Base-by-base conservation (phyloP, 2,329 filamentous ascomycete genomes). In the Scortechinia acanthostroma region DNA sequence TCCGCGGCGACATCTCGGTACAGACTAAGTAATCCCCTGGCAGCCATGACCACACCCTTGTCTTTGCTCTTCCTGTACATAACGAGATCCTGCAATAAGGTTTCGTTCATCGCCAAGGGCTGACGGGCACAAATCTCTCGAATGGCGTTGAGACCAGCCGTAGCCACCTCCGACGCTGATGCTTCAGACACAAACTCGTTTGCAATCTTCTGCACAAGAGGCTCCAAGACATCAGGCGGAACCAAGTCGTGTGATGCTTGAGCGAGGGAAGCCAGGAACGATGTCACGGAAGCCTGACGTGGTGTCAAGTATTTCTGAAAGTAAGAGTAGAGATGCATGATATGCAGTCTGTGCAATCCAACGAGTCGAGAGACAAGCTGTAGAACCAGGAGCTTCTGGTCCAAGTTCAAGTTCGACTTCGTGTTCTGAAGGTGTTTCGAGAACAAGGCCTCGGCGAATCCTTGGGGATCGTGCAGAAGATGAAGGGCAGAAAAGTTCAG, bases 11-110 rank as follows among this genome's bases (percentile, higher is more conserved):
- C 86, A 58, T 97, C 91, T 53, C 93, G 76, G 69, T 95, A 98
- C 4, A 98, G 73, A 20, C 88, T 89, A 35, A 98, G 71, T 4
- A 98, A 71, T 51, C 93, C 91, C 62, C 93, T 91, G 14, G 91
- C 90, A 4, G 93, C 93, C 93, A 98, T 97, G 78, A 95, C 91
- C n/a, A 93, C 88, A 48, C 91, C 91, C 71, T 97, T 98, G 59
- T 98, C 93, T 61, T 98, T 98, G 59, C 88, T 95, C 71, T 94
- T 95, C 49, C 88, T 80, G 66, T 98, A 97, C 70, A 93, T 86
- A 6, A 97, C 90, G 44, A 98, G 68, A 70, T 98, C 93, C 62
- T 98, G 91, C 22, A 98, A 69, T n/a, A 98, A 68, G 0, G 91
- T 95, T 52, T 97, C 91, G 44, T 82, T 90, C 87, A 98, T 97